These are phyloP conservation scores for Umbellularia californica DNA, from an alignment of 164 flowering plant genomes.

Conservation along the genomic window DNA sequence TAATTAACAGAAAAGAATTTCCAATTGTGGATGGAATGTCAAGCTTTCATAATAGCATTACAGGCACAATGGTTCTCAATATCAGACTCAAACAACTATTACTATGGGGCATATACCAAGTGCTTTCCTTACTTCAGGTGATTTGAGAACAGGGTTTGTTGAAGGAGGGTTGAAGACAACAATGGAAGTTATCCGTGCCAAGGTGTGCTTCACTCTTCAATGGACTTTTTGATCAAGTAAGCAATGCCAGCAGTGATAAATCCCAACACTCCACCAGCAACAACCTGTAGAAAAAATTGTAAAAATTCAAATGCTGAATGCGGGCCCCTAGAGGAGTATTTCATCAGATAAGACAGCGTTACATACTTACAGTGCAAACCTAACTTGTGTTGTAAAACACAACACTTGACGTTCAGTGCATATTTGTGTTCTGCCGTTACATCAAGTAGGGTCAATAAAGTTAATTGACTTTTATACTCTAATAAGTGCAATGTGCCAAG, in stretches of 20 bases:
- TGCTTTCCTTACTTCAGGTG: conserved; percentile 4
- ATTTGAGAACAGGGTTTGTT: neutral
- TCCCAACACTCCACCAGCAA: conserved; percentile 47
- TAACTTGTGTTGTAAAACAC: neutral
- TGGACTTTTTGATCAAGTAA: conserved; percentile 13
- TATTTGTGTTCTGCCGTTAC: no score
- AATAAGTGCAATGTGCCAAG: no score
- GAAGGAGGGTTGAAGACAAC: neutral
- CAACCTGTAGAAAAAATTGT: conserved; percentile 23
- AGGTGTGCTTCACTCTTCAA: conserved; percentile 9
- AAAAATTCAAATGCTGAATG: neutral
- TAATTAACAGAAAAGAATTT: neutral
- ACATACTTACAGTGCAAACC: no score
- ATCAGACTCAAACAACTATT: neutral
- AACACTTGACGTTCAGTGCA: no score
- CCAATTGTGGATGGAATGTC: neutral
- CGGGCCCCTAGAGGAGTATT: neutral
- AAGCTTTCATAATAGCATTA: neutral
- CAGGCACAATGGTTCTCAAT: neutral
- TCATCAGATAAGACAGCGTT: neutral
- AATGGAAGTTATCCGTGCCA: neutral
- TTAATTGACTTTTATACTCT: no score
- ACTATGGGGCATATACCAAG: neutral
- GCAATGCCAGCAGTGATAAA: conserved; percentile 25
- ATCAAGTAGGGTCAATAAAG: no score